Evolutionary conservation across 495 filamentous ascomycete genomes (phyloP), one percentile per base, ranked within the genome.

Genomic region (Penicillium goetzii): DNA sequence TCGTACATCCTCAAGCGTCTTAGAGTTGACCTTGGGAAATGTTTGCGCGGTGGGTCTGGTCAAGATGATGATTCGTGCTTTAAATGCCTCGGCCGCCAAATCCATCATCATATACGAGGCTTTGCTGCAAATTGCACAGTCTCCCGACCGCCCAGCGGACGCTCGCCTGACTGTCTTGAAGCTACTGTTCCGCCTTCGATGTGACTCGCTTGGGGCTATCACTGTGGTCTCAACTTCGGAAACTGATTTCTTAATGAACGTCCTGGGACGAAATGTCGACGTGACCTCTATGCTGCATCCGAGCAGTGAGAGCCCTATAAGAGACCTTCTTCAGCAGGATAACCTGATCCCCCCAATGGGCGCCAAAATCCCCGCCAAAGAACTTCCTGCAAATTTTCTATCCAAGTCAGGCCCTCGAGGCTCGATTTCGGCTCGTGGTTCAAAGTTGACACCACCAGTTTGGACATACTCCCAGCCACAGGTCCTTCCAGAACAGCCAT

Each of bases 121-220:
- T 7, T 66, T 81, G 36, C 43, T 80, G 30, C 67, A 68, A 9
- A 77, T 82, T 25, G 77, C 76, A 56, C 71, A 78, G 58, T 78
- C 78, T 26, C 56, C 69, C 9, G 73, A 76, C 34, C 73, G 79
- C 17, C 72, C 79, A 41, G 78, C 83, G 10, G 89, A 92, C 74
- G 87, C 92, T 50, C 89, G 92, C 12, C 77, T 97, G 26, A 89
- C 88, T 11, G 89, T 89, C 4, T 85, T 97, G 79, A 96, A 92
- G 68, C 76, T 97, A 49, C 80, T 98, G 8, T 93, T 95, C 69
- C 86, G 94, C 23, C 77, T 98, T 21, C 85, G 94, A 54, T 91
- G 91, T 30, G 91, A 97, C 71, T 90, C 86, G 33, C 84, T 88
- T 17, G 83, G 92, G 51, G 84, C 85, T 36, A 82, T 97, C 4